Evolutionary conservation across 257 asterid species (phyloP).

Genomic region (Jacaranda copaia): DNA sequence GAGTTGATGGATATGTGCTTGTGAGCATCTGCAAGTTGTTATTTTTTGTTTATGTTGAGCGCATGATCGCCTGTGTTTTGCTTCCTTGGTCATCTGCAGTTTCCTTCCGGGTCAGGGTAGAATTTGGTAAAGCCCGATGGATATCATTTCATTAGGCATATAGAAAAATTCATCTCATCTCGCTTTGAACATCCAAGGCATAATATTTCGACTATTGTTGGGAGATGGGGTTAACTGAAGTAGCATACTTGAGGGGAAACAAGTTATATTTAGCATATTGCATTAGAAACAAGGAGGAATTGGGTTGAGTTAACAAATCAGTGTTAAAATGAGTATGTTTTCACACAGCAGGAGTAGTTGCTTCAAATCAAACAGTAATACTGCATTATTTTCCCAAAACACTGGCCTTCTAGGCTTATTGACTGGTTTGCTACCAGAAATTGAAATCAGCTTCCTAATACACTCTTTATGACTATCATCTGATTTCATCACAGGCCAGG

Average conservation of each 20-base stretch:
- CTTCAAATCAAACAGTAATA: background rate
- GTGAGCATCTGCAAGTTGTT: background rate
- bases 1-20: background rate
- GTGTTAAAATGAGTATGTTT: no score
- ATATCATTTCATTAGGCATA: background rate
- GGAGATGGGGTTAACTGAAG: background rate
- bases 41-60: background rate
- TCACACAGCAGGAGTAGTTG: background rate
- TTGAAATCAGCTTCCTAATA: background rate
- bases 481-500: background rate
- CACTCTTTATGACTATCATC: background rate
- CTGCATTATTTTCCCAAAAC: background rate
- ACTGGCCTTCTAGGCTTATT: background rate
- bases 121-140: background rate
- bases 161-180: no score
- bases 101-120: background rate
- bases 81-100: background rate
- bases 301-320: no score
- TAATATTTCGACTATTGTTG: no score
- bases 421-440: background rate
- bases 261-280: no score
- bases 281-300: no score
- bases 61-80: background rate
- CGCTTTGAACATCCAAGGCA: no score
- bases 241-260: background rate